phyloP scores from a whole-genome alignment of 495 filamentous ascomycete species.

The Sordaria brevicollis region DNA sequence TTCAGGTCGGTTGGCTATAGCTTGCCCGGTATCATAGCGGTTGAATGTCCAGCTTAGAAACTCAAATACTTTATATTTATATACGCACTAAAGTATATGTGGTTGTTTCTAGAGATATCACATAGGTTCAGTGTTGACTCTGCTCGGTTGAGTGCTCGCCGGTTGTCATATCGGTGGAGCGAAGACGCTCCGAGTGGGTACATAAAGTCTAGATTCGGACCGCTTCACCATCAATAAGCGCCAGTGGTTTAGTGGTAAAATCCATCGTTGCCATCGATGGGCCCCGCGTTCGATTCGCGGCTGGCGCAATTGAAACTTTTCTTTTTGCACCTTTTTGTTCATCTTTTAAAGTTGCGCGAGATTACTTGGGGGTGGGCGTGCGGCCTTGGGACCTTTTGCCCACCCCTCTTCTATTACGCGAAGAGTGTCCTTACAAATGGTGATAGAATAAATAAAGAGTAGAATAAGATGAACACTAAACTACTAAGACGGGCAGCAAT shows the following conservation, averaged over 20 bases:
- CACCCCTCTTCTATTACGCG: too few relatives aligned
- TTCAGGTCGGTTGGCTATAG: too few relatives aligned
- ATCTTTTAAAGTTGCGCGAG: too few relatives aligned
- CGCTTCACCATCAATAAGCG: not conserved
- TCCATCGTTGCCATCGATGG: not conserved
- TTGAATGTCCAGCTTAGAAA: not conserved
- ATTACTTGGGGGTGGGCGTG: too few relatives aligned
- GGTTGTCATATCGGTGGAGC: not conserved
- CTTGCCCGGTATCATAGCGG: not conserved
- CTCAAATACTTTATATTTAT: not conserved
- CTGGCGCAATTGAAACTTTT: not conserved
- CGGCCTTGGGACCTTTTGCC: too few relatives aligned
- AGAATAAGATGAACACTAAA: too few relatives aligned
- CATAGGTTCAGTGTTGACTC: not conserved
- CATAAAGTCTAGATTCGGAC: not conserved
- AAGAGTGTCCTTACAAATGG: too few relatives aligned
- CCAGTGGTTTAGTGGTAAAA: not conserved
- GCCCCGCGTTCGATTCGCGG: not conserved
- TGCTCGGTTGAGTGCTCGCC: too few relatives aligned
- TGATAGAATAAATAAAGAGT: too few relatives aligned
- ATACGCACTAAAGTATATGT: too few relatives aligned
- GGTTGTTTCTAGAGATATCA: too few relatives aligned
- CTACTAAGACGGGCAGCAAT: too few relatives aligned
- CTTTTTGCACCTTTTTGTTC: not conserved
- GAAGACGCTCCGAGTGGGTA: not conserved